These are phyloP conservation scores for Ustilago loliicola DNA, from an alignment of 1,284 basidiomycete genomes.

Conservation along the genomic window DNA sequence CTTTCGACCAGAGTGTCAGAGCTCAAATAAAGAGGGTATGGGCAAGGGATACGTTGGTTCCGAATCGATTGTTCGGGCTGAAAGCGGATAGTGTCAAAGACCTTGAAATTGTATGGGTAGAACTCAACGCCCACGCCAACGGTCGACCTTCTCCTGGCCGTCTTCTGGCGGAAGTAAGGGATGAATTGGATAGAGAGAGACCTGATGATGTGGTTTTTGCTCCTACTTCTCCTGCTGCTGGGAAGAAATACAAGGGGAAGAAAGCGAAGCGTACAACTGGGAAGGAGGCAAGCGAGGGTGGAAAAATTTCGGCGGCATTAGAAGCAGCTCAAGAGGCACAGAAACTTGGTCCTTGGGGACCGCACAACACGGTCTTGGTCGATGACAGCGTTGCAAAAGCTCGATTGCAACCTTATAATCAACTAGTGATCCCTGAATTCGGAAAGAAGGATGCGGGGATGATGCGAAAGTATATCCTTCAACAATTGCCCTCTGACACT, in stretches of 20 bases:
- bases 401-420: constrained; percentile 77
- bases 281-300: constrained; percentile 1
- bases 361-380: constrained; percentile 81
- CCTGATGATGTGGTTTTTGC: constrained; percentile 27
- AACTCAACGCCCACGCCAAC: constrained; percentile 69
- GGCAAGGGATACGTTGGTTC: constrained; percentile 81
- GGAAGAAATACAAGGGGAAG: constrained; percentile 15
- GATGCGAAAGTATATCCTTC: constrained; percentile 33
- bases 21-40: constrained; percentile 77
- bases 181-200: constrained; percentile 25
- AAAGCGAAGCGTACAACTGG: constrained; percentile 10
- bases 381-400: constrained; percentile 86
- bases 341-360: constrained; percentile 72
- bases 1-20: constrained; percentile 66
- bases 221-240: background rate
- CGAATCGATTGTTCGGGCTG: constrained; percentile 21
- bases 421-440: constrained; percentile 64
- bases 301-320: background rate
- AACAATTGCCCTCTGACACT: constrained; percentile 14
- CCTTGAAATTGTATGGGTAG: constrained; percentile 80
- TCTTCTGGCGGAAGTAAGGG: constrained; percentile 41
- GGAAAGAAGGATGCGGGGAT: constrained; percentile 30
- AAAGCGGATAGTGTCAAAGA: constrained; percentile 76
- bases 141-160: constrained; percentile 1
- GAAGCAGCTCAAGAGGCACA: constrained; percentile 2